These are phyloP conservation scores for Pseudogymnoascus sp. DNA, from an alignment of 2,329 filamentous ascomycete species.

Conservation along the genomic window DNA sequence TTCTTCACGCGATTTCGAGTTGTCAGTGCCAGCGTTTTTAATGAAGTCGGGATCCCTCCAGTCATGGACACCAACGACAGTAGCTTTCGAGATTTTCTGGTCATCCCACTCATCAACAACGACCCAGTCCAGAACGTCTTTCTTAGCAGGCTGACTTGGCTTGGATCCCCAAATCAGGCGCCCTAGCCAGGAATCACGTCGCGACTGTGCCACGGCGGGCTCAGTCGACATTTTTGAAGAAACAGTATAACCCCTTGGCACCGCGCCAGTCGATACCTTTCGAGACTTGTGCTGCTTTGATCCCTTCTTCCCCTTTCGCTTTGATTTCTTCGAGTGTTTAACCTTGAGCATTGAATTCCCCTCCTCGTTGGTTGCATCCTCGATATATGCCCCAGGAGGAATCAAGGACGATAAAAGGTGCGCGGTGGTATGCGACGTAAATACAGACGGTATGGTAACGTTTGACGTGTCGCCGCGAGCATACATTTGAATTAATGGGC, in stretches of 20 bases:
- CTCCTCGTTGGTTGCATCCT: slow-evolving; percentile 51
- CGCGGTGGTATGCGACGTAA: slow-evolving; percentile 90
- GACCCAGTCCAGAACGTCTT: slow-evolving; percentile 54
- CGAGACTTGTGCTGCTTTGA: slow-evolving; percentile 20
- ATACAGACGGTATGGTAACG: slow-evolving; percentile 85
- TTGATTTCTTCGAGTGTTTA: slow-evolving; percentile 32
- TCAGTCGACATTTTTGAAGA: background rate
- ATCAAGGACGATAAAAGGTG: slow-evolving; percentile 84
- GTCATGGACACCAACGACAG: slow-evolving; percentile 63
- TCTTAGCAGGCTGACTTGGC: background rate
- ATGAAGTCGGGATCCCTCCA: slow-evolving; percentile 75
- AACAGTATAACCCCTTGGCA: background rate
- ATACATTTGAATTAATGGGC: slow-evolving; percentile 92
- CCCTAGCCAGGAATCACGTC: slow-evolving; percentile 1
- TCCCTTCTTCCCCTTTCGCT: slow-evolving; percentile 21
- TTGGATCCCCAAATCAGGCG: background rate
- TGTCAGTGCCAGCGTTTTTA: slow-evolving; percentile 17
- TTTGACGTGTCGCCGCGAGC: slow-evolving; percentile 95
- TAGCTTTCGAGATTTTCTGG: slow-evolving; percentile 6
- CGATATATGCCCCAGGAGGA: slow-evolving; percentile 57
- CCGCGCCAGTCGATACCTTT: slow-evolving; percentile 11
- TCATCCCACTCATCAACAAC: slow-evolving; percentile 58
- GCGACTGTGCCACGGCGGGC: background rate
- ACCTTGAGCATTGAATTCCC: slow-evolving; percentile 47
- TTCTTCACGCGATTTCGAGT: slow-evolving; percentile 26